Evolutionary conservation across 768 basidiomycete genomes (phyloP), one percentile per base, ranked within the genome.

Genomic region (Tricholoma sp.): DNA sequence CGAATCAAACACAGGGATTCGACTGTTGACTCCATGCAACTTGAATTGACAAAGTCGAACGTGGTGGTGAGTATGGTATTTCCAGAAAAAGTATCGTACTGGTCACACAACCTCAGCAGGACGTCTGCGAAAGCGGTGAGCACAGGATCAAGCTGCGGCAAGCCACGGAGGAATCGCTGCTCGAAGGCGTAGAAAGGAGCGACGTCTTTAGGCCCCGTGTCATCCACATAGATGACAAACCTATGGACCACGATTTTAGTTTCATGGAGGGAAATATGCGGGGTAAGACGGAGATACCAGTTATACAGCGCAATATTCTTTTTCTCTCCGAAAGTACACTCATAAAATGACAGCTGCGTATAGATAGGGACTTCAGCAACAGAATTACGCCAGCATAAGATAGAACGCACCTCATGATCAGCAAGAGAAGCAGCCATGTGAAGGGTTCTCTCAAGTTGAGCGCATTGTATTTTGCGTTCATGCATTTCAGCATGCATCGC

Each of bases 141-240:
- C 4, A 59, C 62, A 1, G 61, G 59, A 45, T 66, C 58, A 3
- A 61, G 53, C 31, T 65, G 62, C 1, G 64, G 62, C 4, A 48
- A n/a, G 12, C 61, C 55, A 1, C 58, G 48, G 2, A 66, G 51
- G 33, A 62, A 58, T n/a, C 57, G 61, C 18, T 57, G 56, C 31
- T 65, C 48, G 13, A 63, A 66, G 32, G 54, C 57, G 8, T 51
- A 28, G 33, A 57, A 59, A 9, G 56, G n/a, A 1, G 32, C 32
- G 8, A 45, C 36, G 48, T 62, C 58, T 29, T 54, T 53, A 4
- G 59, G 45, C 4, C 58, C 41, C 39, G 33, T 18, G 52, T 65
- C 64, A 31, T 66, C 64, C 15, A 64, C 55, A 17, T 66, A 65
- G 15, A 66, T 59, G n/a, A 61, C 31, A 24, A 52, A 61, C 66